phyloP scores from a whole-genome alignment of 345 rosid species.

The Gossypium herbaceum region DNA sequence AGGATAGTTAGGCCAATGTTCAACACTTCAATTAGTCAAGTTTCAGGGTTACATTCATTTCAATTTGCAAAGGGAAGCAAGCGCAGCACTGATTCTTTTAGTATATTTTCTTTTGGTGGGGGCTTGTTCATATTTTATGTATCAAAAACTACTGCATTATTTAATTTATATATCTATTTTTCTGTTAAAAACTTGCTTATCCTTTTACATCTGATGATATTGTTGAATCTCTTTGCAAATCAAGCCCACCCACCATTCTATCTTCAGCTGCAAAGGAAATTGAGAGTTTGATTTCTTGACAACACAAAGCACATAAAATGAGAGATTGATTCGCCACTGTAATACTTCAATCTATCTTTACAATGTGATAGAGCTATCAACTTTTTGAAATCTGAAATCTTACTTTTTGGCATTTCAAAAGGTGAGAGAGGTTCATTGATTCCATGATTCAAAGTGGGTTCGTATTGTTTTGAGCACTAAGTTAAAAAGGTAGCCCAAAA shows the following conservation, averaged over 20 bases:
- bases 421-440: conserved; percentile 12
- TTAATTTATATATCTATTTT: background rate
- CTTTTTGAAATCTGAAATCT: conserved; percentile 8
- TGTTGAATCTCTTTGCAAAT: background rate
- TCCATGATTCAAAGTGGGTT: conserved; percentile 22
- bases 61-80: background rate
- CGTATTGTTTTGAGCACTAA: conserved; percentile 28
- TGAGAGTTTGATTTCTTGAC: too few relatives aligned
- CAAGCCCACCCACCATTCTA: background rate
- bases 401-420: conserved; percentile 26
- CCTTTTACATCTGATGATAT: background rate
- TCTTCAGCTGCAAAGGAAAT: background rate
- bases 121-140: conserved; percentile 12
- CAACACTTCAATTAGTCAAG: background rate
- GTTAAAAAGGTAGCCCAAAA: conserved; percentile 6
- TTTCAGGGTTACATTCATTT: conserved; percentile 14
- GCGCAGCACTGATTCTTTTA: background rate
- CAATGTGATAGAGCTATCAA: conserved; percentile 1
- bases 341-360: background rate
- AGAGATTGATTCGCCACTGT: background rate
- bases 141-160: conserved; percentile 11
- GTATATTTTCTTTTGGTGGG: background rate
- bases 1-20: conserved; percentile 2
- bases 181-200: background rate
- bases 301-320: background rate